Evolutionary conservation across 1,284 basidiomycete genomes (phyloP), one percentile per base, ranked within the genome.

Genomic region (Vanrija sp.): DNA sequence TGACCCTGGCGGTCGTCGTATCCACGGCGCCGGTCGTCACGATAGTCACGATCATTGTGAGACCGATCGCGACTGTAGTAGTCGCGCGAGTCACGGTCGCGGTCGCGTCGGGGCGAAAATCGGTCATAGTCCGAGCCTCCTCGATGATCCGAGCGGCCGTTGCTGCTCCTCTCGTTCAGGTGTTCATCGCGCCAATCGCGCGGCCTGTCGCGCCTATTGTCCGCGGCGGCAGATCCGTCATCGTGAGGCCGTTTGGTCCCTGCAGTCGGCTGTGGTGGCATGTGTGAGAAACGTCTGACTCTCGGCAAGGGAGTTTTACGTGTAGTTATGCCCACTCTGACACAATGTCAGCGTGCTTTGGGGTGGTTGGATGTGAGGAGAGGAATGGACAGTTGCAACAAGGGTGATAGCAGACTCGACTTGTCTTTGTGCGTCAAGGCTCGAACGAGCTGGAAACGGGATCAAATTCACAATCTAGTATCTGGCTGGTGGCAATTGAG

Each of bases 131-230:
- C 28, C 9, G 18, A 1, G 10, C 29, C 25, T 5, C 18, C 21
- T 3, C 12, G 6, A 23, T 47, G 42, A 16, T 49, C 51, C 18
- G 45, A 21, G 14, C 29, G 16, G 19, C 49, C 28, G 10, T 34
- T 34, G 12, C 34, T n/a, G 18, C 50, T 40, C 19, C 29, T 43
- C 34, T 72, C 68, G 69, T 83, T 71, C 21, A 88, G 68, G 65
- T 88, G 83, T 1, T 85, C 85, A 68, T 90, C 88, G 60, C 86
- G 78, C 86, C 87, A 87, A 70, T 90, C 86, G 62, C 81, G 82
- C 0, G 82, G 78, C 51, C 86, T 85, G 52, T 84, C 84, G 63
- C 80, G 74, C 54, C 73, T 79, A 66, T 84, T 79, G 64, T 86
- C 86, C 29, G 25, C 34, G 40, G 25, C 34, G 40, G 45, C 38